Evolutionary conservation across 495 filamentous ascomycete genomes (phyloP).

Genomic region (Hypoxylon fuscum): DNA sequence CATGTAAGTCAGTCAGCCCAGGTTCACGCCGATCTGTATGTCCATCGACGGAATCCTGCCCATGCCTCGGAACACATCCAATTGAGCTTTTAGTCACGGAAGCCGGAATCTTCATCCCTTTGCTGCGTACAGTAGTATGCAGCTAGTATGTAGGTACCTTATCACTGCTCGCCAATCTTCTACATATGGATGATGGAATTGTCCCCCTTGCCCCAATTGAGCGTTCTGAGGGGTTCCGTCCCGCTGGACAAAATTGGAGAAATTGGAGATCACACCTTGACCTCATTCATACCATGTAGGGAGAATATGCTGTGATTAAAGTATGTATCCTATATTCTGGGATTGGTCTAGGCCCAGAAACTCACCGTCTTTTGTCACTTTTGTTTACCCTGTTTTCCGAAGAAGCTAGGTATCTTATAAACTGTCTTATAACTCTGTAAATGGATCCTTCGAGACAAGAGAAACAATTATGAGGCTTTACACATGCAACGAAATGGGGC

Average conservation of each 20-base stretch:
- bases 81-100: slow-evolving; percentile 28
- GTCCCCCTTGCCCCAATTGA: slow-evolving; percentile 30
- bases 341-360: slow-evolving; percentile 35
- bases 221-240: slow-evolving; percentile 31
- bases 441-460: slow-evolving; percentile 21
- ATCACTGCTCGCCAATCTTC: slow-evolving; percentile 19
- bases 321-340: slow-evolving; percentile 11
- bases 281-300: slow-evolving; percentile 1
- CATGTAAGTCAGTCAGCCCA: slow-evolving; percentile 10
- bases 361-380: slow-evolving; percentile 25
- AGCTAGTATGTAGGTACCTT: slow-evolving; percentile 13
- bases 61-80: slow-evolving; percentile 20
- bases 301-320: slow-evolving; percentile 5
- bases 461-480: slow-evolving; percentile 16
- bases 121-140: slow-evolving; percentile 31
- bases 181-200: slow-evolving; percentile 25
- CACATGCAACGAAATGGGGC: slow-evolving; percentile 33
- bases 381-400: slow-evolving; percentile 31
- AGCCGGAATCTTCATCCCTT: slow-evolving; percentile 33
- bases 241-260: slow-evolving; percentile 40
- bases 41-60: slow-evolving; percentile 21
- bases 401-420: slow-evolving; percentile 17
- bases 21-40: slow-evolving; percentile 28
- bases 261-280: slow-evolving; percentile 36
- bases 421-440: slow-evolving; percentile 23